These are phyloP conservation scores for Nemania diffusa DNA, from an alignment of 2,329 filamentous ascomycete species.

Conservation along the genomic window DNA sequence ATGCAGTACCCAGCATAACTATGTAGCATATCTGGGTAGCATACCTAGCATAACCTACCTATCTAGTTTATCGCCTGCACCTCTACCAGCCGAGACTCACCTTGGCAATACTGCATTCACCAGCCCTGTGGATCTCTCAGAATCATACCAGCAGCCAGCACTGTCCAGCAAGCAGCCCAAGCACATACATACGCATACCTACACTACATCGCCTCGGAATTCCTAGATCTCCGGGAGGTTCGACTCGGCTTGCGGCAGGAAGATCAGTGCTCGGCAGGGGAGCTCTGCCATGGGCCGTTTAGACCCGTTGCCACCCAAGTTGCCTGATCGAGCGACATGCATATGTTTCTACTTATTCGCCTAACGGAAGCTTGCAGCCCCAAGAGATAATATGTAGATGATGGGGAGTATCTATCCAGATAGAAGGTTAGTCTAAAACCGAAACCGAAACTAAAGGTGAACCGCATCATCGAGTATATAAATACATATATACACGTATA, in stretches of 20 bases:
- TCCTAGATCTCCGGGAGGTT: constrained; percentile 10
- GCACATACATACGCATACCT: not conserved
- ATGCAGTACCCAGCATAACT: not conserved
- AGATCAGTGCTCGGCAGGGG: constrained; percentile 22
- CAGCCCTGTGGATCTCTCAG: not conserved
- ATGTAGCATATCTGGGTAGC: not conserved
- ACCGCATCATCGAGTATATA: not conserved
- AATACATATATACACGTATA: not conserved
- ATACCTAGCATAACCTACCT: not conserved
- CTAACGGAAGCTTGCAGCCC: constrained; percentile 41
- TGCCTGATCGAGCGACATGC: constrained; percentile 48
- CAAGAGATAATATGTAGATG: too few species aligned
- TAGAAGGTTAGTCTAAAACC: too few species aligned
- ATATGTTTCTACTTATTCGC: constrained; percentile 38
- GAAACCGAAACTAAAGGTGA: constrained; percentile 1
- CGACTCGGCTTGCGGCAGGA: constrained; percentile 18
- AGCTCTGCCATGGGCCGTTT: constrained; percentile 7
- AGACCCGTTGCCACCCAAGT: constrained; percentile 17
- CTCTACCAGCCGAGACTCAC: constrained; percentile 7
- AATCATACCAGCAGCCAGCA: not conserved
- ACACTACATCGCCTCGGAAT: not conserved
- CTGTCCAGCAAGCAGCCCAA: not conserved
- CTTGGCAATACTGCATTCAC: not conserved
- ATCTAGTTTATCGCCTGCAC: constrained; percentile 15
- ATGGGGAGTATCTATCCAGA: too few species aligned